Conservation (phyloP, 805 yeast species). For the Saturnispora saitoi region DNA sequence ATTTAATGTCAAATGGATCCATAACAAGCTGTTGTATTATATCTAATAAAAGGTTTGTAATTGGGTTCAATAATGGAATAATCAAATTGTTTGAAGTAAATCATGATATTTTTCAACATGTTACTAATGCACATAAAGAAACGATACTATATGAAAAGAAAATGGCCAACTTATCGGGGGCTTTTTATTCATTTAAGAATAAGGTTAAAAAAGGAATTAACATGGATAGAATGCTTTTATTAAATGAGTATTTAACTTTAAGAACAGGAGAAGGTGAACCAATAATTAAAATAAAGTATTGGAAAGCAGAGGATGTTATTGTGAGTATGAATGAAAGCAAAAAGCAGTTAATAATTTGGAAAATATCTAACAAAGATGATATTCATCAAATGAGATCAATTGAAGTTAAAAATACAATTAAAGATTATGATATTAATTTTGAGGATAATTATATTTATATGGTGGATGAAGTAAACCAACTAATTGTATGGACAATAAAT, state of each 20-base stretch:
- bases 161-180: background rate
- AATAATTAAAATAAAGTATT: constrained; percentile 30
- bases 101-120: constrained; percentile 10
- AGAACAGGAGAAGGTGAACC: constrained; percentile 50
- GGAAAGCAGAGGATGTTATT: constrained; percentile 46
- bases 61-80: constrained; percentile 51
- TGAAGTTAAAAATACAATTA: constrained; percentile 9
- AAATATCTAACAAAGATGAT: constrained; percentile 42
- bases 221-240: constrained; percentile 43
- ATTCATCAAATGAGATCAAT: constrained; percentile 31
- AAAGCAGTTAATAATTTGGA: constrained; percentile 51
- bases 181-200: constrained; percentile 20
- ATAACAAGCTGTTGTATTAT: constrained; percentile 35
- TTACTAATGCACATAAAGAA: constrained; percentile 36
- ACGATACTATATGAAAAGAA: constrained; percentile 6
- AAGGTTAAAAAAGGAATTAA: constrained; percentile 41
- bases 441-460: constrained; percentile 24
- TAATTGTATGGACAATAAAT: constrained; percentile 19
- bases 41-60: constrained; percentile 33
- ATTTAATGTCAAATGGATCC: constrained; percentile 30
- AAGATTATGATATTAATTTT: constrained; percentile 32
- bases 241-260: constrained; percentile 47
- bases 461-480: constrained; percentile 48
- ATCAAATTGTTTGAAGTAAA: constrained; percentile 34
- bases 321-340: constrained; percentile 51